phyloP scores from a whole-genome alignment of 352 stramenopile species.

The Globisporangium viniferum region DNA sequence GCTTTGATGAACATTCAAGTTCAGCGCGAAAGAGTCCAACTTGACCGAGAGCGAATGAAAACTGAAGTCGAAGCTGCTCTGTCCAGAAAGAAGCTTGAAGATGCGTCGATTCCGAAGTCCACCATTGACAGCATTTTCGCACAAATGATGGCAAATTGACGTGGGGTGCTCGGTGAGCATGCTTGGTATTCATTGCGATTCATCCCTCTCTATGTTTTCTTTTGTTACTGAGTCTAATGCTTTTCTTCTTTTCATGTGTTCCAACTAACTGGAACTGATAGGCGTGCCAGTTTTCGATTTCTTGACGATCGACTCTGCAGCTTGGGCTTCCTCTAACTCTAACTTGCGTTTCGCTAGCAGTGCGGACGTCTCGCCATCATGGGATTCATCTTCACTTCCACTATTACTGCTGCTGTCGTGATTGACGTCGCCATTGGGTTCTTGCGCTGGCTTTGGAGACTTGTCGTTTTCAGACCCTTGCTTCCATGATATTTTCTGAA shows the following conservation, averaged over 20 bases:
- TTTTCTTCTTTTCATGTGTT: conserved; percentile 6
- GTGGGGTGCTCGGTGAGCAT: conserved; percentile 8
- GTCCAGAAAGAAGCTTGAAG: conserved; percentile 30
- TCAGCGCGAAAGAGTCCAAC: conserved; percentile 19
- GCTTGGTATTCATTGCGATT: conserved; percentile 7
- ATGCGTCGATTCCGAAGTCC: conserved; percentile 22
- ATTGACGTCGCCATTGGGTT: conserved; percentile 4
- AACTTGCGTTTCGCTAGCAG: conserved; percentile 59
- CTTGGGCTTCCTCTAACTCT: conserved; percentile 43
- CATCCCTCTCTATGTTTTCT: conserved; percentile 17
- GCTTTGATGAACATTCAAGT: conserved; percentile 27
- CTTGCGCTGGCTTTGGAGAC: conserved; percentile 21
- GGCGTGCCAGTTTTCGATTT: conserved; percentile 70
- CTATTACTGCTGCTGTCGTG: conserved; percentile 30
- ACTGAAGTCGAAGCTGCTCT: conserved; percentile 30
- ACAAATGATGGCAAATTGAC: neutral
- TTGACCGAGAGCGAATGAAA: conserved; percentile 30
- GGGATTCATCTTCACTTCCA: conserved; percentile 17
- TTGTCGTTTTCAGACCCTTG: conserved; percentile 19
- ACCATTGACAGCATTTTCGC: conserved; percentile 26
- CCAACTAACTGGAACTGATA: conserved; percentile 58
- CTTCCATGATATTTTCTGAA: conserved; percentile 78
- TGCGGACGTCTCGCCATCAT: conserved; percentile 21
- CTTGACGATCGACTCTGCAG: conserved; percentile 64
- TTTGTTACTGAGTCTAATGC: conserved; percentile 7